These are phyloP conservation scores for Lotmaria passim DNA, from an alignment of 208 protist genomes.

Conservation along the genomic window DNA sequence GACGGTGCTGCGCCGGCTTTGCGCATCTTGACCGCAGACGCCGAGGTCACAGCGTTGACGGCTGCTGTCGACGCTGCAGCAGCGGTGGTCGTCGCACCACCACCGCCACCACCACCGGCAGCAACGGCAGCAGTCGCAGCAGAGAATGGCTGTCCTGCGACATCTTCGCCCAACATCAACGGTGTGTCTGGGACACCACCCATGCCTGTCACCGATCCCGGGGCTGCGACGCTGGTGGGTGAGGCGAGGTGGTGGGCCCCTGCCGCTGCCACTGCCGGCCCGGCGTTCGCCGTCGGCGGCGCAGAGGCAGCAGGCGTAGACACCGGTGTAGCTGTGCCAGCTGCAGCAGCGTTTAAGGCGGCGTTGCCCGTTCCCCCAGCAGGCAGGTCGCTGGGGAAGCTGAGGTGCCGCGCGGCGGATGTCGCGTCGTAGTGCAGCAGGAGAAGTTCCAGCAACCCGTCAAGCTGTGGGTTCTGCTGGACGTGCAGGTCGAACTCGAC, in stretches of 20 bases:
- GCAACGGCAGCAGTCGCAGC: too few species aligned
- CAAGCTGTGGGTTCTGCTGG: constrained; percentile 64
- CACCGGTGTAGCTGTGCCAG: not conserved
- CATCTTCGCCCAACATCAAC: not conserved
- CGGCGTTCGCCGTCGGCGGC: not conserved
- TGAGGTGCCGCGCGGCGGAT: constrained; percentile 43
- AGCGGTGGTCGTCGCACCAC: not conserved
- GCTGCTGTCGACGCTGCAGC: not conserved
- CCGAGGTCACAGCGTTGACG: not conserved
- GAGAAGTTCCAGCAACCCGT: constrained; percentile 76
- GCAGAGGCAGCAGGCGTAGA: not conserved
- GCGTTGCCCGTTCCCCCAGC: not conserved
- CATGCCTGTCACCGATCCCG: not conserved
- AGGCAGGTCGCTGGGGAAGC: constrained; percentile 49
- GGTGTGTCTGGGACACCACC: not conserved
- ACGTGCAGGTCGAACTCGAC: constrained; percentile 56
- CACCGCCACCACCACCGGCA: constrained; percentile 4
- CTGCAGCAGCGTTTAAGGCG: not conserved
- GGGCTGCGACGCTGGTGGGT: not conserved
- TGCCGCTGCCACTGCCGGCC: not conserved
- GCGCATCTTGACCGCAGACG: not conserved
- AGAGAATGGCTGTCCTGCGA: too few species aligned
- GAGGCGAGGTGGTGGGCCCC: not conserved
- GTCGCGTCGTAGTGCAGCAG: constrained; percentile 82
- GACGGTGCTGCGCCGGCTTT: constrained; percentile 1